Evolutionary conservation across 192 early-diverging fungal genomes (phyloP).

Genomic region (Gigaspora rosea): DNA sequence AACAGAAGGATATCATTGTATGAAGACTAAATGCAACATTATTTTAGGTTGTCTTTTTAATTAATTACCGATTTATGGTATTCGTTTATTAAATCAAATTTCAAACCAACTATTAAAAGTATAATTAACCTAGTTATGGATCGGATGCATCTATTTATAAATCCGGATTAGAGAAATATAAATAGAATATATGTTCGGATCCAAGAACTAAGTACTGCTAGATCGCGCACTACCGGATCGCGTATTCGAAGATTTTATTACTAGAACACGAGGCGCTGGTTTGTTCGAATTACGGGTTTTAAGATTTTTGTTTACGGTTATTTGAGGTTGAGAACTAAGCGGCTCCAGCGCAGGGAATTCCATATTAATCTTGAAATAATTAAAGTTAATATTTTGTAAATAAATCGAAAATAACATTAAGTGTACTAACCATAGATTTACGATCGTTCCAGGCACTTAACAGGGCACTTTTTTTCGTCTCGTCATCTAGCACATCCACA

Average conservation of each 20-base stretch:
- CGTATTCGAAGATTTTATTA: conserved; percentile 69
- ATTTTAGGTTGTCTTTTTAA: no score
- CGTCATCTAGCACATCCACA: conserved; percentile 51
- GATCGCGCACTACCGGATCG: conserved; percentile 48
- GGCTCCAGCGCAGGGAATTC: conserved; percentile 38
- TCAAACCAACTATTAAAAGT: no score
- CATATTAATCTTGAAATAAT: not conserved
- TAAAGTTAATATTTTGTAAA: not conserved
- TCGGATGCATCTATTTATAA: no score
- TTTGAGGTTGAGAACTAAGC: conserved; percentile 32
- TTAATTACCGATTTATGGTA: no score
- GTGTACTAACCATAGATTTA: conserved; percentile 51
- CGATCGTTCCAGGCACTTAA: conserved; percentile 67
- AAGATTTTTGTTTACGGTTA: conserved; percentile 37
- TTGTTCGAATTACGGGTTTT: conserved; percentile 37
- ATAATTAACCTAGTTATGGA: no score
- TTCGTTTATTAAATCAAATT: no score
- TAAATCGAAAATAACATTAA: not conserved
- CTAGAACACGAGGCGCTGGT: conserved; percentile 62
- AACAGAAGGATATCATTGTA: no score
- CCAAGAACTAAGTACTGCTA: conserved; percentile 48
- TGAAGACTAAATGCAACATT: no score
- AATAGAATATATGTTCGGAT: not conserved
- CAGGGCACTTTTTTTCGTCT: conserved; percentile 59
- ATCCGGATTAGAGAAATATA: no score